Base-by-base conservation (phyloP, 495 filamentous ascomycete genomes). In the Cercophora sp. region DNA sequence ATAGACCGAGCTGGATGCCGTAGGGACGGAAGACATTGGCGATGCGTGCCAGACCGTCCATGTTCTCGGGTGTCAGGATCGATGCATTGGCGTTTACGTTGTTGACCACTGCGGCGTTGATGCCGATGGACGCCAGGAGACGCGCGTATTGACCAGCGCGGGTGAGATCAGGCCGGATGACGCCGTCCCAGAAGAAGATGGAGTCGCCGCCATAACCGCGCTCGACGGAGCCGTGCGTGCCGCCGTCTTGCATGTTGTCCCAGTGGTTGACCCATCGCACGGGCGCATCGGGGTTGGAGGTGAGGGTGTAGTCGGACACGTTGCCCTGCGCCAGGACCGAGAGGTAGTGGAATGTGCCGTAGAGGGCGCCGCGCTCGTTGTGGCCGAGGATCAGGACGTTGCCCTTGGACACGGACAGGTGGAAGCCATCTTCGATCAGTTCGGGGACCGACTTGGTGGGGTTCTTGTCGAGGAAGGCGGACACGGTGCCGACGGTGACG, bases 191-290 rank as follows among this genome's bases (percentile, higher is more conserved):
- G 65, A 87, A 88, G 70, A 87, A 88, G 52, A 88, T 85, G 8
- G 85, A 88, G 1, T 69, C 59, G 4, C 85, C 85, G n/a, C 70
- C 84, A 52, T 84, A 89, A 26, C 85, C 85, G 31, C 84, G 71
- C 64, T 87, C 84, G 41, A 88, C 83, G 50, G 73, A 83, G 19
- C 85, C 85, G 46, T 48, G 46, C 1, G 46, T 48, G 20, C 46
- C 46, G 31, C 46, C 46, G 20, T 48, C 46, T 26, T 86, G 80
- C 65, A 86, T 70, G 54, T 89, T 87, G 62, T 87, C 83, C 85
- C 85, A 89, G 54, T 89, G 76, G 61, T 88, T 87, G 1, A 82
- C 75, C 84, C 84, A 87, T 54, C 85, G 74, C 36, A 88, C 81
- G 0, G 79, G 78, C 0, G 80, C 82, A 27, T 74, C 70, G 0